Evolutionary conservation across 768 basidiomycete genomes (phyloP).

Genomic region (Heimioporus sp.): DNA sequence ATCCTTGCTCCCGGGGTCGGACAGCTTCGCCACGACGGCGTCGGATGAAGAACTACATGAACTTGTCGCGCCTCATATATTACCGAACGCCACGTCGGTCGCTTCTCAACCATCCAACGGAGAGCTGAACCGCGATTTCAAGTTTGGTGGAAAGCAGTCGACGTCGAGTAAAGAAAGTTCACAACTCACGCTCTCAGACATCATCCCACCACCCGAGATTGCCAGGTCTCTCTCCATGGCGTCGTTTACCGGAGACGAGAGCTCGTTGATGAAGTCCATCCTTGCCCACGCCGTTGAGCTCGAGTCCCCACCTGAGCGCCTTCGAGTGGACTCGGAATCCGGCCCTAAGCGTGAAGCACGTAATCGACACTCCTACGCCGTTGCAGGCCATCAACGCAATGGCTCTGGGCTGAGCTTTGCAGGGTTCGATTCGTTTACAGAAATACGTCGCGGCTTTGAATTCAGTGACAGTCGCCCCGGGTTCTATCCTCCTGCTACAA

Average conservation of each 20-base stretch:
- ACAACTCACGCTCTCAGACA: conserved; percentile 63
- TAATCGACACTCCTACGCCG: conserved; percentile 11
- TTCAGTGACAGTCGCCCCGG: conserved; percentile 59
- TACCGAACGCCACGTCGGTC: conserved; percentile 31
- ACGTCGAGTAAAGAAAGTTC: conserved; percentile 1
- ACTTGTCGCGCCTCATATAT: conserved; percentile 10
- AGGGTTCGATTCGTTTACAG: conserved; percentile 74
- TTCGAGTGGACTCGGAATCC: conserved; percentile 44
- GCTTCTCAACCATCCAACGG: conserved; percentile 56
- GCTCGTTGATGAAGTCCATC: conserved; percentile 54
- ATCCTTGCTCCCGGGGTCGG: conserved; percentile 39
- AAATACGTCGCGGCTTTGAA: conserved; percentile 78
- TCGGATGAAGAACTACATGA: conserved; percentile 34
- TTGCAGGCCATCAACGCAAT: conserved; percentile 32
- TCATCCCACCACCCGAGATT: conserved; percentile 65
- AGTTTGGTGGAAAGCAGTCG: conserved; percentile 57
- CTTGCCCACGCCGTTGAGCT: conserved; percentile 45
- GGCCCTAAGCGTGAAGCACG: conserved; percentile 37
- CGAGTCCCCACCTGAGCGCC: conserved; percentile 30
- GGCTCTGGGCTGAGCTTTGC: conserved; percentile 62
- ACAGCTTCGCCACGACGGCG: conserved; percentile 27
- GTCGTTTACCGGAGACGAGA: conserved; percentile 47
- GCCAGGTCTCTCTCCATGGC: conserved; percentile 46
- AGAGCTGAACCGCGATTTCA: conserved; percentile 68
- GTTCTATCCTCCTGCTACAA: conserved; percentile 57